Evolutionary conservation across 2,329 filamentous ascomycete genomes (phyloP), one percentile per base, ranked within the genome.

Genomic region (Phaeosphaeriaceae sp.): DNA sequence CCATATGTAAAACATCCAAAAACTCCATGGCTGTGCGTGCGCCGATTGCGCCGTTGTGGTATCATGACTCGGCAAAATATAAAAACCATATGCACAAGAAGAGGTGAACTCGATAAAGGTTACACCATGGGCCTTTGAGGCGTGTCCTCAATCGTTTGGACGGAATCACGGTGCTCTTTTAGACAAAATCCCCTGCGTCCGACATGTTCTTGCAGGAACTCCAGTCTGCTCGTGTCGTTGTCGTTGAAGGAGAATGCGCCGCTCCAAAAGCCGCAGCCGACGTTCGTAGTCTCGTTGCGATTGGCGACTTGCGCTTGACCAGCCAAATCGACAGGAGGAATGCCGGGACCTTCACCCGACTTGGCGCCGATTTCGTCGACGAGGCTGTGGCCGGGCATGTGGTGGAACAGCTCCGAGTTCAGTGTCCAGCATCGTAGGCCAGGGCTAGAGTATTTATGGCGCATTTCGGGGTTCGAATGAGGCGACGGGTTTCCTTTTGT

Each of bases 401-500:
- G 79, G 55, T 81, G 79, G 63, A 81, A 81, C 1, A 81, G 68
- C 59, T 81, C 79, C 1, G 79, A 78, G 56, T 80, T 80, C 22
- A 78, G 65, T 6, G 75, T 79, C 74, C 76, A 80, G 68, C 79
- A 81, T 44, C 76, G 74, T 11, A 80, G 67, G 2, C 78, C 78
- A 1, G 65, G 66, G 48, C 62, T 72, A 0, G 72, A 58, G 57
- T 78, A 75, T 45, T 71, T 72, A 61, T 70, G 56, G n/a, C 63
- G 58, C 24, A 66, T 33, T 20, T 57, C 63, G 1, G 67, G 61
- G 36, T 69, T 54, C 6, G 59, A 60, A 24, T 73, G 61, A 10
- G 65, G 65, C n/a, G 59, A 60, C 17, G 68, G 62, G 21, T 70
- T 68, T 11, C 59, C 54, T 58, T 60, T 61, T 13, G 57, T 51